phyloP scores from a whole-genome alignment of 2,329 filamentous ascomycete species.

The Ploettnerulaceae sp. region DNA sequence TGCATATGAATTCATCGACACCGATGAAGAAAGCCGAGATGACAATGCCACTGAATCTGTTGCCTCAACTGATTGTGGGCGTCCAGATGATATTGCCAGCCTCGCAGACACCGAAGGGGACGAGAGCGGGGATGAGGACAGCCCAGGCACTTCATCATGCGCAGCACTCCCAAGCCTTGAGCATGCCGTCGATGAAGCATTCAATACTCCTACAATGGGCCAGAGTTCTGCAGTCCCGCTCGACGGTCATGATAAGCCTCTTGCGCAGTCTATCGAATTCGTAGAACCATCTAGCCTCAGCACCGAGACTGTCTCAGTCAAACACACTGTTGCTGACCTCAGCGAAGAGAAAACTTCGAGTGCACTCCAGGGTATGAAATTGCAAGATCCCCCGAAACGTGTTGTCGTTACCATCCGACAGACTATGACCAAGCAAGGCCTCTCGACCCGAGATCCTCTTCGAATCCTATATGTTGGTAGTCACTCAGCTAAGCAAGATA shows the following conservation, averaged over 20 bases:
- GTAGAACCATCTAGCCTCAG: constrained; percentile 38
- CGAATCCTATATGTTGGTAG: constrained; percentile 47
- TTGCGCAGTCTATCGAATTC: constrained; percentile 41
- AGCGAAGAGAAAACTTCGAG: constrained; percentile 38
- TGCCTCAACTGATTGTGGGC: constrained; percentile 33
- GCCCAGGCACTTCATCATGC: constrained; percentile 14
- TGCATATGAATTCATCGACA: constrained; percentile 35
- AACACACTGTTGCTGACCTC: constrained; percentile 43
- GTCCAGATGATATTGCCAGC: constrained; percentile 34
- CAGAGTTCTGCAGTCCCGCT: constrained; percentile 27
- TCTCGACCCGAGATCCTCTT: constrained; percentile 43
- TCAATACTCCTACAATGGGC: constrained; percentile 32
- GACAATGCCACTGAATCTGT: constrained; percentile 34
- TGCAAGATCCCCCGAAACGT: constrained; percentile 35
- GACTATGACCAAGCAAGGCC: constrained; percentile 43
- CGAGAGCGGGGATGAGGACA: constrained; percentile 32
- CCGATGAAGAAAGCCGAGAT: constrained; percentile 33
- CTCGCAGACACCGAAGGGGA: constrained; percentile 35
- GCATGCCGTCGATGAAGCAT: constrained; percentile 25
- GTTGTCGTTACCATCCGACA: constrained; percentile 43
- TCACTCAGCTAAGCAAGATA: constrained; percentile 37
- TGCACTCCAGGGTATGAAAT: constrained; percentile 34
- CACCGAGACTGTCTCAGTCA: constrained; percentile 41
- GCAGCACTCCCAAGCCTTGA: constrained; percentile 26
- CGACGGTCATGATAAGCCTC: constrained; percentile 29